Evolutionary conservation across 83 land plant genomes (phyloP).

Genomic region (Larix sibirica): DNA sequence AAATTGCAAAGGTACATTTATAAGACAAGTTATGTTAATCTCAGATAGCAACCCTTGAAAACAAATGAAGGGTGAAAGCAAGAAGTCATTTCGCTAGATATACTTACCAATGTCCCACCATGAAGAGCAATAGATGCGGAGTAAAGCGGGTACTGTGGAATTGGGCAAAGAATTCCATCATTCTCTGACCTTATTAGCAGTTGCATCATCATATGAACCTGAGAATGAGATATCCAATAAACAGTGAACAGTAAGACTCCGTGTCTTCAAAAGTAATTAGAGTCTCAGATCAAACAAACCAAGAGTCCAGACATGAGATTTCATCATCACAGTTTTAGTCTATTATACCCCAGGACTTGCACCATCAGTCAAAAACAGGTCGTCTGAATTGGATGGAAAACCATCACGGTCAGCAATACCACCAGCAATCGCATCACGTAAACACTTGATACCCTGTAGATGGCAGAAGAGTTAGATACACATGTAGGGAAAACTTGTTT

Average conservation of each 20-base stretch:
- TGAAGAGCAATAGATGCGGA: slow-evolving; percentile 97
- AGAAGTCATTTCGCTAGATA: not conserved
- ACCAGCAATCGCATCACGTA: slow-evolving; percentile 93
- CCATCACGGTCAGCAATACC: slow-evolving; percentile 95
- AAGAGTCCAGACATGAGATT: not conserved
- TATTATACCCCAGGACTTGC: slow-evolving; percentile 88
- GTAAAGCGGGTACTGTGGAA: slow-evolving; percentile 98
- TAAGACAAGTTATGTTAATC: not conserved
- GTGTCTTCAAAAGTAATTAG: not conserved
- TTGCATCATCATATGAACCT: slow-evolving; percentile 99
- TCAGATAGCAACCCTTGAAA: not conserved
- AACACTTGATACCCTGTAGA: slow-evolving; percentile 82
- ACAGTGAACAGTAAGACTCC: not conserved
- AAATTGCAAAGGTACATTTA: not conserved
- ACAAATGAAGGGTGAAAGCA: not conserved
- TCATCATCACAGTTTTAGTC: not conserved
- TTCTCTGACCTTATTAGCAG: slow-evolving; percentile 76
- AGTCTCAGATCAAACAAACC: not conserved
- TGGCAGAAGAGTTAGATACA: too few relatives aligned
- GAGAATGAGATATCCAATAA: slow-evolving; percentile 11
- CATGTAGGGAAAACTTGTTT: too few relatives aligned
- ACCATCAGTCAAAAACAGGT: slow-evolving; percentile 93
- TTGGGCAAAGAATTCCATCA: slow-evolving; percentile 97
- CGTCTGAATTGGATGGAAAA: slow-evolving; percentile 84
- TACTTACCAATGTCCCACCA: slow-evolving; percentile 89